These are phyloP conservation scores for Raffaelea deltoideospora DNA, from an alignment of 2,329 filamentous ascomycete species.

Conservation along the genomic window DNA sequence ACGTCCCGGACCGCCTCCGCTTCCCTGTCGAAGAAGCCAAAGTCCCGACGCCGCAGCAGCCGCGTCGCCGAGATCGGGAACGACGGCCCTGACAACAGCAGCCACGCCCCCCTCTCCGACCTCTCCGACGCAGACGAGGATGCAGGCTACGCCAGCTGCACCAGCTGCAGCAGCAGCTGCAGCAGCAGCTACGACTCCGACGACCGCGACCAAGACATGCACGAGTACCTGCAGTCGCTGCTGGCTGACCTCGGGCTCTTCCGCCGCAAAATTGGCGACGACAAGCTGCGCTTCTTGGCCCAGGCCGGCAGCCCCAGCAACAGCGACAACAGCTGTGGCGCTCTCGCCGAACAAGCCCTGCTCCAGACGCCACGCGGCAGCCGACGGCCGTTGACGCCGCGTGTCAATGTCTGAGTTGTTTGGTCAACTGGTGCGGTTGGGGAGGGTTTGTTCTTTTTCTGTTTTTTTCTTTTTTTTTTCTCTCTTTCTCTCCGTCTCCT, in stretches of 20 bases:
- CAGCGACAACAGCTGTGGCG: slow-evolving; percentile 8
- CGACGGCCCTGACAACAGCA: background rate
- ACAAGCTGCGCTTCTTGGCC: slow-evolving; percentile 58
- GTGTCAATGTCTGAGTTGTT: slow-evolving; percentile 21
- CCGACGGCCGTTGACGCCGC: slow-evolving; percentile 29
- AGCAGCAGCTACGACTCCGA: slow-evolving; percentile 31
- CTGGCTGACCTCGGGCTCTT: slow-evolving; percentile 68
- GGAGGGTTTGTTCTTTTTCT: background rate
- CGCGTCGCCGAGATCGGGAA: background rate
- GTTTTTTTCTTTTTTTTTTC: background rate
- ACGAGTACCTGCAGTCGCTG: slow-evolving; percentile 73
- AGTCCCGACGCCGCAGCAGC: background rate
- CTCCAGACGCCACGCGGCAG: no score
- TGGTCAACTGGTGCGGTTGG: background rate
- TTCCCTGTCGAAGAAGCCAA: no score
- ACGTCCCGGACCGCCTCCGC: background rate
- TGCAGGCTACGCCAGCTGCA: background rate
- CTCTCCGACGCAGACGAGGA: slow-evolving; percentile 42
- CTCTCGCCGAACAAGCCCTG: no score
- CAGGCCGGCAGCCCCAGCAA: slow-evolving; percentile 23
- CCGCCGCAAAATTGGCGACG: slow-evolving; percentile 73
- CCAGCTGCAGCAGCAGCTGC: slow-evolving; percentile 29
- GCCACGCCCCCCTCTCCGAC: slow-evolving; percentile 11
- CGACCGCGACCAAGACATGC: slow-evolving; percentile 47
- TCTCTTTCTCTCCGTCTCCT: background rate